A percentile compares a stretch with the other conserved stretches of the same genome.
These are phyloP conservation scores for Tripidium arundinaceum DNA, from an alignment of 202 grass and related monocot species.

Conservation along the genomic window DNA sequence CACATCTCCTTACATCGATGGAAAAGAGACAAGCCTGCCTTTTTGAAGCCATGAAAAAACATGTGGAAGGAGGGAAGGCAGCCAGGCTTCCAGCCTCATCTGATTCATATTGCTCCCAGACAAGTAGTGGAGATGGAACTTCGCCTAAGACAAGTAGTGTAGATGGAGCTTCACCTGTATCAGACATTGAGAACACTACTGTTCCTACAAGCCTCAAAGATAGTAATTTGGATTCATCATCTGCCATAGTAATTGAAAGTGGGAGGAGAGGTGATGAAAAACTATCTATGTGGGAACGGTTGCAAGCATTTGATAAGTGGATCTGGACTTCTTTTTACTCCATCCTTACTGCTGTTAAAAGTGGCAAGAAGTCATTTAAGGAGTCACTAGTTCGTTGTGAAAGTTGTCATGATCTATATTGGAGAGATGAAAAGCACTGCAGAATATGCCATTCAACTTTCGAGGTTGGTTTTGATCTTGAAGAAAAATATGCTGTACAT, in stretches of 20 bases:
- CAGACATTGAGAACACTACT: constrained; percentile 68
- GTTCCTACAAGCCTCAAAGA: constrained; percentile 33
- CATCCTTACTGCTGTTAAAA: constrained; percentile 55
- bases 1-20: constrained; percentile 75
- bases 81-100: constrained; percentile 27
- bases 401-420: constrained; percentile 92
- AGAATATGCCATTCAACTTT: constrained; percentile 94
- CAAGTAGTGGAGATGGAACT: constrained; percentile 52
- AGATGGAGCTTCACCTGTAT: constrained; percentile 78
- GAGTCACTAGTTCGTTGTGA: constrained; percentile 80
- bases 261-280: constrained; percentile 65
- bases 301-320: constrained; percentile 82
- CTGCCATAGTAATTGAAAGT: constrained; percentile 60
- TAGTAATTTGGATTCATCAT: constrained; percentile 36
- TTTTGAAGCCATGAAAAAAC: constrained; percentile 76
- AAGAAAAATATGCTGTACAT: constrained; percentile 96
- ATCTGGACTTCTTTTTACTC: constrained; percentile 83
- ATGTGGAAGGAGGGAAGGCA: constrained; percentile 36
- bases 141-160: constrained; percentile 50
- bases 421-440: constrained; percentile 99
- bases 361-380: constrained; percentile 67
- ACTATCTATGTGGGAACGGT: constrained; percentile 69
- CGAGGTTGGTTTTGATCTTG: constrained; percentile 91
- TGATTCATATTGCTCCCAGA: constrained; percentile 49
- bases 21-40: constrained; percentile 72